Evolutionary conservation across 306 rosid species (phyloP), one percentile per base, ranked within the genome.

Genomic region (Sesbania bispinosa): DNA sequence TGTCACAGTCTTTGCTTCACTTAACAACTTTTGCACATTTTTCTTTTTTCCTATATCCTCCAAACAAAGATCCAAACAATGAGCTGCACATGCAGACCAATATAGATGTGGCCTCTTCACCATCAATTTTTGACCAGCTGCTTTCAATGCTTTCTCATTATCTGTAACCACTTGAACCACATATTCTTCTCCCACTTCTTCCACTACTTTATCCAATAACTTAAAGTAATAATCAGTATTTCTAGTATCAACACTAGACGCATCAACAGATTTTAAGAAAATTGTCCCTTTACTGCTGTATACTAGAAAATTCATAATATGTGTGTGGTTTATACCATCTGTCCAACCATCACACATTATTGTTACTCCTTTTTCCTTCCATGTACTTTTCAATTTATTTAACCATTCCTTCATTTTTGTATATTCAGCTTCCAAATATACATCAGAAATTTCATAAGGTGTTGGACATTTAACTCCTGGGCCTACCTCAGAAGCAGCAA

Each of bases 281-380:
- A 48, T 6, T 18, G 27, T 7, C 4, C 55, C 27, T 8, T 8
- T 29, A 2, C 35, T 30, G 5, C 35, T 1, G 5, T 30, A 30
- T 5, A 9, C 60, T 6, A 21, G 11, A 23, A 52, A 23, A 52
- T 53, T 53, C 35, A 24, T 53, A 24, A 48, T 48, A 24, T 53
- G 35, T 21, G 35, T 24, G 24, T 53, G 36, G 2, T 24, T 53
- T 7, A 24, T 10, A 23, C 16, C 3, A 26, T 53, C 36, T 10
- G 18, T 53, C 61, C 36, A 53, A 53, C 62, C 39, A 55, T 55
- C 62, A n/a, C 62, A 27, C 62, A 55, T 55, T 55, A 55, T 55
- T 27, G 39, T 55, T 15, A 15, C 41, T 2, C 62, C 36, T 54
- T 6, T 24, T 1, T 54, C 16, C 4, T 54, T 4, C 61, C 36